These are phyloP conservation scores for Eucalyptus erythrocorys DNA, from an alignment of 345 rosid species.

Conservation along the genomic window DNA sequence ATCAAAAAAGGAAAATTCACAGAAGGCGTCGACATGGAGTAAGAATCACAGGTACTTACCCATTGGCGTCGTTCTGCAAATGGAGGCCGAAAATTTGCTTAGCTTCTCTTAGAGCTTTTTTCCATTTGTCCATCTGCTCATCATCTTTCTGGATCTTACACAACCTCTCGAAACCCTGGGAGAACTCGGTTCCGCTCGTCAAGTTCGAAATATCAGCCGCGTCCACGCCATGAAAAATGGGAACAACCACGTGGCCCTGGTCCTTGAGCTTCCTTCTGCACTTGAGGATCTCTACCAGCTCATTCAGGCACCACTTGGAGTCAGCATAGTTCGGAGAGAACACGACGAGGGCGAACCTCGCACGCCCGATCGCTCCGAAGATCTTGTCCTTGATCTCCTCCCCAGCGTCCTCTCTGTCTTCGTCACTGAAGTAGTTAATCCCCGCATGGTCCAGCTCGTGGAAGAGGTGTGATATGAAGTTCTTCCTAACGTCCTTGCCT, in stretches of 20 bases:
- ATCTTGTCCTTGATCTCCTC: background rate
- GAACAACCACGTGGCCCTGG: background rate
- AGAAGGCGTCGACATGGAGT: background rate
- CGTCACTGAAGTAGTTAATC: background rate
- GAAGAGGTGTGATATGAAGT: background rate
- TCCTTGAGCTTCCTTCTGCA: background rate
- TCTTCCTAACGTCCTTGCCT: background rate
- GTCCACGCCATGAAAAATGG: background rate
- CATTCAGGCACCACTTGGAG: background rate
- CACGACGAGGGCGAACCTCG: background rate
- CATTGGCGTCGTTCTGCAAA: background rate
- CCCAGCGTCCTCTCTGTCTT: background rate
- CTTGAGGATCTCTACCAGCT: background rate
- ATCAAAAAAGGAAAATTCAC: background rate
- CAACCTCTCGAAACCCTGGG: background rate
- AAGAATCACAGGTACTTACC: background rate
- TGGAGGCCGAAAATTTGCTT: background rate
- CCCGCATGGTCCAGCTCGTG: background rate
- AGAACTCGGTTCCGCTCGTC: background rate
- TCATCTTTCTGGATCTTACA: background rate
- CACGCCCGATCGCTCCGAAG: background rate
- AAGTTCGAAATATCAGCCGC: background rate
- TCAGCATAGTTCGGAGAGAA: background rate
- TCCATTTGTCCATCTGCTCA: accelerated
- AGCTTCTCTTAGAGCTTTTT: background rate